Percentiles rank a stretch among this genome's conserved stretches.
These are phyloP conservation scores for Dipteronia dyeriana DNA, from an alignment of 345 rosid genomes.

Conservation along the genomic window DNA sequence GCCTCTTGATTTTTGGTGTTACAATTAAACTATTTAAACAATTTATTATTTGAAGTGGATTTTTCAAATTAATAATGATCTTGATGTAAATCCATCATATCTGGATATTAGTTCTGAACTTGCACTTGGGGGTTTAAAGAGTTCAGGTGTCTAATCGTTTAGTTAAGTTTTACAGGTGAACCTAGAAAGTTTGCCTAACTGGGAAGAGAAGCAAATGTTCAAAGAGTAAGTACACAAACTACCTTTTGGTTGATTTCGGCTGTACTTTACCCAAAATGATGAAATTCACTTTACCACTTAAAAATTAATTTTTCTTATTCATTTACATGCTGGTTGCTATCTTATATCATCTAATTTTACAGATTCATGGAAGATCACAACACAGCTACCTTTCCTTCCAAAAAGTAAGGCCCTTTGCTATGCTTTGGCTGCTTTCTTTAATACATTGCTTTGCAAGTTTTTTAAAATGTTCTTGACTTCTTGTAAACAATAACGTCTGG, in stretches of 20 bases:
- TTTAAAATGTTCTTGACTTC: neutral
- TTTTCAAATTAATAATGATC: neutral
- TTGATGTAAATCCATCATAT: neutral
- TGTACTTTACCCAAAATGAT: neutral
- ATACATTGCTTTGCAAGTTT: neutral
- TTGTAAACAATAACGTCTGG: neutral
- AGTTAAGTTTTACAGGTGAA: conserved; percentile 55
- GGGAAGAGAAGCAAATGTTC: conserved; percentile 99
- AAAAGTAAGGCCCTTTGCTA: conserved; percentile 61
- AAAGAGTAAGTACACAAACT: conserved; percentile 55
- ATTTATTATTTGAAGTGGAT: neutral
- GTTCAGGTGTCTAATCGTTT: conserved; percentile 12
- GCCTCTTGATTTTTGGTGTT: neutral
- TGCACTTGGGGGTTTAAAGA: neutral
- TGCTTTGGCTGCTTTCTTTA: conserved; percentile 14
- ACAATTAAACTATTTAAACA: neutral
- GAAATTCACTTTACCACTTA: neutral
- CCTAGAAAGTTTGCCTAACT: conserved; percentile 84
- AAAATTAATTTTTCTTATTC: neutral
- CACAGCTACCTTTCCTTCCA: conserved; percentile 95
- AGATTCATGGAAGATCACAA: conserved; percentile 99
- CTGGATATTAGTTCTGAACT: neutral
- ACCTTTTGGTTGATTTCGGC: neutral
- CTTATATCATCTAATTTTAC: conserved; percentile 23
- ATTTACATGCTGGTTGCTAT: neutral